A percentile compares a stretch with the other conserved stretches of the same genome.
These are phyloP conservation scores for Inga laurina DNA, from an alignment of 306 rosid genomes.

Conservation along the genomic window DNA sequence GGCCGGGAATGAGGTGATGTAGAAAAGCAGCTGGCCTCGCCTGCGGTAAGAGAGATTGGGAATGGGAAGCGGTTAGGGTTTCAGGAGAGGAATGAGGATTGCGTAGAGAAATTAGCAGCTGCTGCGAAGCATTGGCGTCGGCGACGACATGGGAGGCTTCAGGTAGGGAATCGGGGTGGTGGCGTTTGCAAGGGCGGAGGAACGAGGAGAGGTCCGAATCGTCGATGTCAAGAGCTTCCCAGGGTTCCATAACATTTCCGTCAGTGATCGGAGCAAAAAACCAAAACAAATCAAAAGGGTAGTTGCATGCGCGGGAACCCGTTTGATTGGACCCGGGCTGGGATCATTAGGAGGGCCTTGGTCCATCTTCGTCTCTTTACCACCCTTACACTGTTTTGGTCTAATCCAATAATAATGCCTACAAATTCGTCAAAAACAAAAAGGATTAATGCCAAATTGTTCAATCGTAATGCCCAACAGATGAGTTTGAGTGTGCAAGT, in stretches of 20 bases:
- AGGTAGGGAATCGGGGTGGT: not conserved
- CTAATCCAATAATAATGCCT: too few relatives aligned
- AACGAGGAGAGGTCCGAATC: slow-evolving; percentile 54
- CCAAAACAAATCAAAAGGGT: not conserved
- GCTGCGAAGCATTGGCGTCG: not conserved
- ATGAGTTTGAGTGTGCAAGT: too few relatives aligned
- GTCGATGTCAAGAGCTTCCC: slow-evolving; percentile 69
- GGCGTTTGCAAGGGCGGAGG: slow-evolving; percentile 57
- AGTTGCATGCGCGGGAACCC: slow-evolving; percentile 11
- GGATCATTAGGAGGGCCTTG: not conserved
- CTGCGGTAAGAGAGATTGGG: slow-evolving; percentile 2
- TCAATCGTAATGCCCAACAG: too few relatives aligned
- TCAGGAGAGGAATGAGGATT: slow-evolving; percentile 21
- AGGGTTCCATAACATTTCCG: slow-evolving; percentile 36
- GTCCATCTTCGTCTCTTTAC: not conserved
- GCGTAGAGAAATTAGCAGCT: slow-evolving; percentile 17
- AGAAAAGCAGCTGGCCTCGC: slow-evolving; percentile 12
- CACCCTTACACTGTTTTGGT: not conserved
- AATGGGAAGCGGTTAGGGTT: slow-evolving; percentile 13
- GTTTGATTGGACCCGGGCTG: not conserved
- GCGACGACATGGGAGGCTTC: not conserved
- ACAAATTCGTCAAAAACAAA: too few relatives aligned
- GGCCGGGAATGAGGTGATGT: slow-evolving; percentile 64
- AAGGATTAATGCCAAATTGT: too few relatives aligned
- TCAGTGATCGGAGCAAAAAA: not conserved